Base-by-base conservation (phyloP, 108 stramenopile species). In the Pelagomonas calceolata region DNA sequence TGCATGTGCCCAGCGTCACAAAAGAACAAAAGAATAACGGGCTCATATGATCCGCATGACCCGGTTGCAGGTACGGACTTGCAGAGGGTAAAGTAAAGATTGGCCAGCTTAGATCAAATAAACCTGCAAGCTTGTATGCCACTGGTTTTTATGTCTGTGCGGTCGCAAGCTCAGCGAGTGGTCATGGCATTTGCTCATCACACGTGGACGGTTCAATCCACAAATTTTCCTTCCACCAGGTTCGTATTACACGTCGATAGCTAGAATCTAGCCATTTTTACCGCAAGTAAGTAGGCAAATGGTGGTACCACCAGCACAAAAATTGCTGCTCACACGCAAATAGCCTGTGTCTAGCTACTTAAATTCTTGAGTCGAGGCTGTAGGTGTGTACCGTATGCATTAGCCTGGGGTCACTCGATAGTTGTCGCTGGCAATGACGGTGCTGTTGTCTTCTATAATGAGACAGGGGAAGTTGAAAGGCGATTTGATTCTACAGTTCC, bases 51-150 rank as follows among this genome's bases (percentile, higher is more conserved):
- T n/a, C n/a, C n/a, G n/a, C n/a, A n/a, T n/a, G n/a, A n/a, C n/a
- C n/a, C n/a, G n/a, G n/a, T n/a, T n/a, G 1, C 51, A 60, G 51
- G 34, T 88, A 81, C 63, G 87, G 87, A 9, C 75, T 82, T 31
- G 86, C 85, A 17, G 85, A 87, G 29, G 87, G 87, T 4, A 76
- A 72, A 68, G 84, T 84, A n/a, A 81, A 84, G 51, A 71, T 86
- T 10, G 85, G 85, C 35, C 84, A 86, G 46, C 79, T 86, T 33
- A 65, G 78, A 34, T 64, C 83, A 44, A 80, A 88, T 76, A 85
- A 81, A 64, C 75, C 83, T 0, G 70, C 78, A 26, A 81, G 81
- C 14, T 34, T 87, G 35, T 87, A 86, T 76, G 64, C 44, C 31
- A 64, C 73, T 14, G 81, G 78, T 0, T 73, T 43, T 32, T 87